Conservation (phyloP, 1,284 basidiomycete species). For the Puccinia horiana region DNA sequence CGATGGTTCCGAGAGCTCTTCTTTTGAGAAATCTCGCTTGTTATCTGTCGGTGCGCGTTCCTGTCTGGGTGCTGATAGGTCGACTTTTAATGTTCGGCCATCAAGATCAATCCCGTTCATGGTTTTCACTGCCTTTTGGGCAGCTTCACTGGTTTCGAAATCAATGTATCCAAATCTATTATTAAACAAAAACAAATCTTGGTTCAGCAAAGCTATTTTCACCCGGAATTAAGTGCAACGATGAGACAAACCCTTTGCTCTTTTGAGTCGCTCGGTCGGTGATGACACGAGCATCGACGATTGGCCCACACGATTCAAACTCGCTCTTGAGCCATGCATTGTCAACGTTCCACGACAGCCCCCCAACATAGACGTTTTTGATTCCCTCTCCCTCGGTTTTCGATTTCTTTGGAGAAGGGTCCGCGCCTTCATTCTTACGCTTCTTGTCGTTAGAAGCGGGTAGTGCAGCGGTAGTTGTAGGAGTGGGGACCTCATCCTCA, state of each 20-base stretch:
- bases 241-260: slow-evolving; percentile 53
- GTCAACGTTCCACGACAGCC: slow-evolving; percentile 95
- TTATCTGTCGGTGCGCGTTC: slow-evolving; percentile 73
- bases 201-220: neutral
- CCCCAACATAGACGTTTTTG: slow-evolving; percentile 85
- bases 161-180: slow-evolving; percentile 85
- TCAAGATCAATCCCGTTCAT: slow-evolving; percentile 83
- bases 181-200: slow-evolving; percentile 67
- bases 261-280: slow-evolving; percentile 75
- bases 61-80: slow-evolving; percentile 70
- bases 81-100: slow-evolving; percentile 82
- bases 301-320: slow-evolving; percentile 83
- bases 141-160: slow-evolving; percentile 69
- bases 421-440: slow-evolving; percentile 33
- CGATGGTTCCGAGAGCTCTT: slow-evolving; percentile 67
- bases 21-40: slow-evolving; percentile 57
- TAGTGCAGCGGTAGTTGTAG: neutral
- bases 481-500: slow-evolving; percentile 13
- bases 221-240: neutral
- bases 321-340: slow-evolving; percentile 92
- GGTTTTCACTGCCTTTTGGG: slow-evolving; percentile 73
- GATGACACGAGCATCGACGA: slow-evolving; percentile 83
- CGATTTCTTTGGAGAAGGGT: slow-evolving; percentile 25
- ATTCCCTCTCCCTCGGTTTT: slow-evolving; percentile 57
- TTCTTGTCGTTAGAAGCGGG: slow-evolving; percentile 31